Percentiles rank a stretch among this genome's conserved stretches.
These are phyloP conservation scores for carrot (Daucus carota) DNA, from an alignment of 129 eudicot species.

Conservation along the genomic window DNA sequence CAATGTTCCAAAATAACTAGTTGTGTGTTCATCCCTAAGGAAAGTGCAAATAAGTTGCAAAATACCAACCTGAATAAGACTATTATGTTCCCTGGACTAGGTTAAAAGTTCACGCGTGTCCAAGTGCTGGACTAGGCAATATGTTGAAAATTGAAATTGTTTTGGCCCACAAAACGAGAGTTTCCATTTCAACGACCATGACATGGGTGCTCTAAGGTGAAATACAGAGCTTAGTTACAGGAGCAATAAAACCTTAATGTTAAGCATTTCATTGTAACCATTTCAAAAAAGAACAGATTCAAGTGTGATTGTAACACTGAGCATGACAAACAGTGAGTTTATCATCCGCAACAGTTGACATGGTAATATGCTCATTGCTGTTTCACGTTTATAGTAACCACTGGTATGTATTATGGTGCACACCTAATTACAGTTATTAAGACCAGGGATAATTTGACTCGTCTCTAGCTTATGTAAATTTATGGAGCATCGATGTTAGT, in stretches of 20 bases:
- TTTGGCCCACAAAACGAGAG: background rate
- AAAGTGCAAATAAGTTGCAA: background rate
- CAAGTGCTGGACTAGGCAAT: background rate
- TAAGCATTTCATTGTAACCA: background rate
- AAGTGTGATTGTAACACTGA: background rate
- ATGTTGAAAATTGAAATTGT: background rate
- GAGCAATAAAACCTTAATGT: background rate
- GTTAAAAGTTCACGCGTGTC: background rate
- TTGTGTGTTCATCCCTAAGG: background rate
- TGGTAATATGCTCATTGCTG: background rate
- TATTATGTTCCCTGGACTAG: background rate
- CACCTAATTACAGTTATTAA: background rate
- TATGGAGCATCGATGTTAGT: too few relatives aligned
- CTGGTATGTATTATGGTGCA: background rate
- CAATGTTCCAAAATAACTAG: background rate
- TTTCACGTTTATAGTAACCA: background rate
- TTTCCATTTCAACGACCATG: background rate
- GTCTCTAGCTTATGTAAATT: background rate
- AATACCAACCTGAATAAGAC: background rate
- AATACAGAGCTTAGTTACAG: background rate
- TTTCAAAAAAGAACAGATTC: background rate
- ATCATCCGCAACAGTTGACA: background rate
- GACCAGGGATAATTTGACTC: background rate
- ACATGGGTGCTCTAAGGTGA: background rate
- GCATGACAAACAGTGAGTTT: background rate